These are phyloP conservation scores for Hemileia vastatrix DNA, from an alignment of 1,284 basidiomycete genomes.

Conservation along the genomic window DNA sequence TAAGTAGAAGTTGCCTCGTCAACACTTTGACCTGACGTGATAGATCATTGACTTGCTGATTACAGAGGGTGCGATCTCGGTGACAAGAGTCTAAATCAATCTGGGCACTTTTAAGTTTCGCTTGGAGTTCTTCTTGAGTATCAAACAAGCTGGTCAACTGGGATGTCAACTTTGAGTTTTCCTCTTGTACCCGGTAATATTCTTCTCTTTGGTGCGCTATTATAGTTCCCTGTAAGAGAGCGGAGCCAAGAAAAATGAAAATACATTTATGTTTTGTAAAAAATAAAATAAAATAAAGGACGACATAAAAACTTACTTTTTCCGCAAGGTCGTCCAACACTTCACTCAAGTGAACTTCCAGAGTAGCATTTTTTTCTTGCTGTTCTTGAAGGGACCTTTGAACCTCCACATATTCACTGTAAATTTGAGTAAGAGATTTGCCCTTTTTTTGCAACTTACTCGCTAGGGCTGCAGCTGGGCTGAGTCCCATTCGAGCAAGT, in stretches of 20 bases:
- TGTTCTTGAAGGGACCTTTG: constrained; percentile 71
- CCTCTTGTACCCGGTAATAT: constrained; percentile 65
- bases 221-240: constrained; percentile 61
- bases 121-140: constrained; percentile 53
- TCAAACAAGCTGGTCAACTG: constrained; percentile 63
- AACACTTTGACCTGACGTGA: constrained; percentile 73
- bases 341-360: constrained; percentile 61
- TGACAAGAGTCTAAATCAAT: constrained; percentile 31
- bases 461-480: constrained; percentile 72
- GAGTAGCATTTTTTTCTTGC: constrained; percentile 65
- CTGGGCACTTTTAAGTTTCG: constrained; percentile 25
- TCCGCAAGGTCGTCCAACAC: constrained; percentile 79
- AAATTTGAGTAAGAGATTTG: constrained; percentile 79
- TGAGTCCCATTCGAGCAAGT: constrained; percentile 3
- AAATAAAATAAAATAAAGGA: background rate
- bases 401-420: constrained; percentile 72
- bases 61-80: constrained; percentile 50
- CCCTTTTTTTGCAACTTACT: constrained; percentile 62
- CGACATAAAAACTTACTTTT: constrained; percentile 53
- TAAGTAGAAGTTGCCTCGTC: constrained; percentile 38
- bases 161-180: constrained; percentile 65
- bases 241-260: constrained; percentile 1
- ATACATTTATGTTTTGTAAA: background rate
- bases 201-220: constrained; percentile 75
- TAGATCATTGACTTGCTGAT: constrained; percentile 68